Base-by-base conservation (phyloP, 1,284 basidiomycete genomes). In the Naganishia sp. region DNA sequence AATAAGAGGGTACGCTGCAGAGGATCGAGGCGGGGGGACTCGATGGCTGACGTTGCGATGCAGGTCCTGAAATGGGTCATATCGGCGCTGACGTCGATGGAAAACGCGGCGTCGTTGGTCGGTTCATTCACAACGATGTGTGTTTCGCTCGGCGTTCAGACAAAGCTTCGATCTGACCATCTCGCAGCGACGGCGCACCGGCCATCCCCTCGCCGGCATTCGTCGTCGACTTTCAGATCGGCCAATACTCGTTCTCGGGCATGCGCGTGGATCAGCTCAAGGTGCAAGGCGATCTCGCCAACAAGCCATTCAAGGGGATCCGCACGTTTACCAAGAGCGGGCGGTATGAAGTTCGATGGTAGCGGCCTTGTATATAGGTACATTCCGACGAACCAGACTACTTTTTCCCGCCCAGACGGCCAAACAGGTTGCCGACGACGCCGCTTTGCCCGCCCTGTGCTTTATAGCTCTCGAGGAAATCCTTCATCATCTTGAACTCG, bases 381-480 rank as follows among this genome's bases (percentile, higher is more conserved):
- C 60, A 23, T n/a, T 39, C 17, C 28, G 5, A 39, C 35, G 10
- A 39, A 13, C 13, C 5, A 13, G 25, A 45, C 41, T 43, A 7
- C 32, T 50, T 42, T 28, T 61, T 61, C 13, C 58, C 58, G 15
- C 58, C 58, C 42, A 97, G 76, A 69, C 92, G 83, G 52, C 92
- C 90, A 45, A 88, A 88, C 64, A 98, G 81, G 73, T 88, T 94
- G 61, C 93, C 85, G 7, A 94, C 94, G 17, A 92, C 94, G 0
- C 94, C 94, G 43, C 90, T 86, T 63, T 89, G 79, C 7, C 93
- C 93, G 11, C 78, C 88, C 75, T 97, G 94, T 68, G 87, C 88
- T 76, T 90, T 91, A 82, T 91, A 95, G 76, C 92, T 95, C 81
- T 95, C 90, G 75, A 98, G 80, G 79, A 98, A 92, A 78, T 95